These are phyloP conservation scores for Euphrasia arctica DNA, from an alignment of 305 asterid genomes.

Conservation along the genomic window DNA sequence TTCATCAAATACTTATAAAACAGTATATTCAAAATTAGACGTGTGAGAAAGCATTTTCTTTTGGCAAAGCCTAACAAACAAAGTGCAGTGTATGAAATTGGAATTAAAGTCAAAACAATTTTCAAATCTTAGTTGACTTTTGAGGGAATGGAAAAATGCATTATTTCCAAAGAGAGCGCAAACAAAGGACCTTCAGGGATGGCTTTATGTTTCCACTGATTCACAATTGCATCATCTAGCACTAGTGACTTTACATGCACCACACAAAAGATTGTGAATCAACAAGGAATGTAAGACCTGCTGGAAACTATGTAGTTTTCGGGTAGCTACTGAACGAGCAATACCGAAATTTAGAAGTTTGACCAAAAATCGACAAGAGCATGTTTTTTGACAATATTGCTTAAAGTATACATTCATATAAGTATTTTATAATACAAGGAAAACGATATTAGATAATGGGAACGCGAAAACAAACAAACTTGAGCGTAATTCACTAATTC, in stretches of 20 bases:
- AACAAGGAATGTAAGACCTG: not conserved
- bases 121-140: not conserved
- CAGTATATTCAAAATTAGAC: too few relatives aligned
- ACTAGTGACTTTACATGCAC: not conserved
- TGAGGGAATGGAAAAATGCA: constrained; percentile 6
- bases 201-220: constrained; percentile 41
- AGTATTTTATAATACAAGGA: constrained; percentile 10
- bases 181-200: constrained; percentile 37
- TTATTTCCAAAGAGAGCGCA: constrained; percentile 28
- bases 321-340: constrained; percentile 6
- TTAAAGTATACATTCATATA: not conserved
- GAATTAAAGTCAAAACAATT: not conserved
- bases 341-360: not conserved
- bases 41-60: too few relatives aligned
- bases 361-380: not conserved
- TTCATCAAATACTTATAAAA: too few relatives aligned
- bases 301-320: not conserved
- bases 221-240: not conserved
- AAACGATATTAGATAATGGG: constrained; percentile 11
- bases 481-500: not conserved
- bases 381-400: not conserved
- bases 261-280: not conserved
- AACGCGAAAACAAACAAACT: not conserved
- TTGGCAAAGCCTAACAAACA: too few relatives aligned
- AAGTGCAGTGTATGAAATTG: too few relatives aligned